phyloP scores from a whole-genome alignment of 768 basidiomycete genomes.

The Suillus discolor region DNA sequence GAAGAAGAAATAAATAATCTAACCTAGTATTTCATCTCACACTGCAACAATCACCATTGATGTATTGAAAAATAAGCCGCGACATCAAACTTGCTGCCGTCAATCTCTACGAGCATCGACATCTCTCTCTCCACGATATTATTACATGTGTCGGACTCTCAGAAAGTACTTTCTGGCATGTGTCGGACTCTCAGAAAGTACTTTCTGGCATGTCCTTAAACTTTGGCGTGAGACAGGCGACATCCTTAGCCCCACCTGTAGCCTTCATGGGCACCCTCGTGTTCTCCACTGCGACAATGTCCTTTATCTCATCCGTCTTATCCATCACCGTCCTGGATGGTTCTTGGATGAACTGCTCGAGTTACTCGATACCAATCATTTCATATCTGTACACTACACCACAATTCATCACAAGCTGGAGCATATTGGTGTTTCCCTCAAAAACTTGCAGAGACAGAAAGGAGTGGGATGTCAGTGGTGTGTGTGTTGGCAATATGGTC shows the following conservation, averaged over 20 bases:
- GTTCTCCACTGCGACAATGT: slow-evolving; percentile 2
- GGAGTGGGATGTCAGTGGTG: too few species aligned
- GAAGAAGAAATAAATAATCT: too few species aligned
- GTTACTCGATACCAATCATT: slow-evolving; percentile 6
- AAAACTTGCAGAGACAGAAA: too few species aligned
- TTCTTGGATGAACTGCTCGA: slow-evolving; percentile 8
- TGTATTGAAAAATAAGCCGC: background rate
- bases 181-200: too few species aligned
- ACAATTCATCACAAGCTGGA: background rate
- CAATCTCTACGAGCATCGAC: background rate
- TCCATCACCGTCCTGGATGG: background rate
- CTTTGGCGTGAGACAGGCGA: slow-evolving; percentile 18
- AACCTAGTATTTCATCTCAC: background rate
- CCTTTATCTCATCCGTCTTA: background rate
- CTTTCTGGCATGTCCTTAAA: too few species aligned
- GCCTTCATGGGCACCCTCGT: background rate
- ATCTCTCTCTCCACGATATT: slow-evolving; percentile 18
- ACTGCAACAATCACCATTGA: slow-evolving; percentile 1
- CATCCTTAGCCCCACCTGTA: slow-evolving; percentile 9
- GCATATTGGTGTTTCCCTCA: too few species aligned
- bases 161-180: slow-evolving; percentile 24
- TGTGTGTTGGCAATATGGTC: too few species aligned
- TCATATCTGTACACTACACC: slow-evolving; percentile 8
- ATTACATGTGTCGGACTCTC: slow-evolving; percentile 25
- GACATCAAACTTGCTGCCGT: slow-evolving; percentile 7